Evolutionary conservation across 192 early-diverging fungal species (phyloP).

Genomic region (Linnemannia elongata): DNA sequence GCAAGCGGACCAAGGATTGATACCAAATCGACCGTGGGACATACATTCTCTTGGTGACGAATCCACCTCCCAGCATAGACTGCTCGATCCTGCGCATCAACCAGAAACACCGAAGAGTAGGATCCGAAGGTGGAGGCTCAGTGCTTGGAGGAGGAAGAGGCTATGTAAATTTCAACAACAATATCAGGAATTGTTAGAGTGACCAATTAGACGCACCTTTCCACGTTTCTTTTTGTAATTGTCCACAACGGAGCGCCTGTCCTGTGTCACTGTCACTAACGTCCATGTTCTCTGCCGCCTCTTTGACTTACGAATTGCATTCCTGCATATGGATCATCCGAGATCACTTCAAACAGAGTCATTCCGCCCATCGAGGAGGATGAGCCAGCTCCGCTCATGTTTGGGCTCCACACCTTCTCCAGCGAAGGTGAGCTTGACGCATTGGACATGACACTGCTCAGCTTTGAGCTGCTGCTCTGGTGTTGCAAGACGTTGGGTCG

Average conservation of each 20-base stretch:
- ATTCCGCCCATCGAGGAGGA: constrained; percentile 28
- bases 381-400: background rate
- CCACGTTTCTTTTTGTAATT: too few species aligned
- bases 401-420: constrained; percentile 46
- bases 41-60: constrained; percentile 58
- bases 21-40: constrained; percentile 57
- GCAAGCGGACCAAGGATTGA: constrained; percentile 52
- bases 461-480: constrained; percentile 38
- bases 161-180: constrained; percentile 2
- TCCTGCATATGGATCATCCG: constrained; percentile 44
- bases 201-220: background rate
- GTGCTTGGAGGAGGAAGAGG: constrained; percentile 37
- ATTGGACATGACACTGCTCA: constrained; percentile 23
- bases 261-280: background rate
- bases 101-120: constrained; percentile 58
- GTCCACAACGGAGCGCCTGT: background rate
- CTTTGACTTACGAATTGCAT: constrained; percentile 47
- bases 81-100: constrained; percentile 58
- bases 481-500: constrained; percentile 31
- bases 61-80: constrained; percentile 58
- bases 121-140: constrained; percentile 48
- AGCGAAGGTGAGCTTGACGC: constrained; percentile 31
- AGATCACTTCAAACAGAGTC: constrained; percentile 50
- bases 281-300: background rate
- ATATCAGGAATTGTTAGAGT: background rate